Base-by-base conservation (phyloP, 495 filamentous ascomycete species). In the Zalerion maritima region DNA sequence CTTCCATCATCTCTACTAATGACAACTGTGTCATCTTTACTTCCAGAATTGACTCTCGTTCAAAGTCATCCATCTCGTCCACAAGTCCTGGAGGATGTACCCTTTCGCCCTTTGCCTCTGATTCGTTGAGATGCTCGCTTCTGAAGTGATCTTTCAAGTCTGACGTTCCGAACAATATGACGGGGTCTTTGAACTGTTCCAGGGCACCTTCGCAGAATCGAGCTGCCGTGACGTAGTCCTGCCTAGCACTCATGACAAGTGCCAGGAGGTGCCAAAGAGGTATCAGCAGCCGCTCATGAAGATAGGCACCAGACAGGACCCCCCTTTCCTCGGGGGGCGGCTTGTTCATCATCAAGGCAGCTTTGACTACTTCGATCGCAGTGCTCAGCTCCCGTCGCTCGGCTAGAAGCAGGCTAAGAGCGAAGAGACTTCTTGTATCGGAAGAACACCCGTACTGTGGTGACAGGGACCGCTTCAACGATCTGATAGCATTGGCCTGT, bases 1-100 rank as follows among this genome's bases (percentile, higher is more conserved):
- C 85, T 45, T 93, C 81, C 10, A 79, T 43, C 7, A 85, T 58
- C 51, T 96, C 89, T 7, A 84, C 45, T 21, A 97, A 69, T 3
- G 81, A 67, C 35, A 97, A 62, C 41, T 94, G 83, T 5, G 85
- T 94, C 71, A 97, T 94, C 45, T 87, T 91, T 18, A 93, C 68
- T 49, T 94, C 79, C 14, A 97, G 50, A 15, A 94, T 77, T 12
- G 67, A 62, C 43, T 81, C 78, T 42, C 79, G 87, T 43, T 93
- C 84, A 21, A 71, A 71, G 32, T 68, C 64, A 28, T 76, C 71
- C 62, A 93, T 73, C 32, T 75, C 70, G 35, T 79, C 73, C 6
- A 86, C 69, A 13, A 80, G 42, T 4, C 70, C 72, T 25, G 29
- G 27, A 25, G 31, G 47, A 47, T 35, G 31, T 34, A 27, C 11